Conservation (phyloP, 148 eudicot species). For the Chenopodium suecicum region DNA sequence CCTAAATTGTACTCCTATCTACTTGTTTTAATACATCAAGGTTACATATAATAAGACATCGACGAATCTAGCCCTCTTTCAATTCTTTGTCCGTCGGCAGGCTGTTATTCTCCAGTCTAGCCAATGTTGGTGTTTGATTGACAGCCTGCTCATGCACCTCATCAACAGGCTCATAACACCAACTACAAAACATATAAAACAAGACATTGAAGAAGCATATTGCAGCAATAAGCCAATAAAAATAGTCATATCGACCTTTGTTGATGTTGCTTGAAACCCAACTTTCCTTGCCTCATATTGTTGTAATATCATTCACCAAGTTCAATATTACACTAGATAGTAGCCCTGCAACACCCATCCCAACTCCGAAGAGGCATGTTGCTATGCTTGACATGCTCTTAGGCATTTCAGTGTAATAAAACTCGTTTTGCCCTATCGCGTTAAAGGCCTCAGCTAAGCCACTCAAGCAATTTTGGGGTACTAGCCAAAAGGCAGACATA, state of each 20-base stretch:
- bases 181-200: conserved; percentile 39
- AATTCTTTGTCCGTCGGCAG: not conserved
- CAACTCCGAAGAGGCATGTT: conserved; percentile 42
- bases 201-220: conserved; percentile 54
- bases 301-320: conserved; percentile 40
- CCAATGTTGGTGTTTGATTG: not conserved
- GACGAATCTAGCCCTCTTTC: too few species aligned
- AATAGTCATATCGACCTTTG: conserved; percentile 65
- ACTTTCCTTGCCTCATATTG: conserved; percentile 44
- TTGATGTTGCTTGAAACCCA: conserved; percentile 71
- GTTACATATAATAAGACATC: too few species aligned
- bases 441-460: conserved; percentile 88
- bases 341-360: conserved; percentile 59
- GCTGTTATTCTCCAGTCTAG: not conserved
- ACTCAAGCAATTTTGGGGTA: conserved; percentile 43
- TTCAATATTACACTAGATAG: conserved; percentile 52
- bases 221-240: conserved; percentile 66
- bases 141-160: not conserved
- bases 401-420: conserved; percentile 64
- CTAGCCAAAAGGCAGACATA: conserved; percentile 83
- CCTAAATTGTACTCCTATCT: too few species aligned
- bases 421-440: conserved; percentile 69
- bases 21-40: too few species aligned
- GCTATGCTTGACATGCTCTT: conserved; percentile 88
- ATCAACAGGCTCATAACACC: conserved; percentile 1